Base-by-base conservation (phyloP, 108 stramenopile species). In the Skeletonema tropicum region DNA sequence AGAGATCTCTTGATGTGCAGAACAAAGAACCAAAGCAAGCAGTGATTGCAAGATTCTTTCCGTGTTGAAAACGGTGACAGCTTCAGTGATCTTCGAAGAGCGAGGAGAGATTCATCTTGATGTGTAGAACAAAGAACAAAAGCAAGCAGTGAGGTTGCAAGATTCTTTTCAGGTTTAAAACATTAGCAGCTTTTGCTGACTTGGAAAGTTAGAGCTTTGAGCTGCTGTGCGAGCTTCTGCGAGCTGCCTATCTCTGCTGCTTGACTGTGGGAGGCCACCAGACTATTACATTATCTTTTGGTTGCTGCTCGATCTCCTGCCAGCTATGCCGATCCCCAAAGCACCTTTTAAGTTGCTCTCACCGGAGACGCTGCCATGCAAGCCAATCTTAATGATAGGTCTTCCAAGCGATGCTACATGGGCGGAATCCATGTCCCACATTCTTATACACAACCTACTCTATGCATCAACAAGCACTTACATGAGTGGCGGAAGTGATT, bases 401-500 rank as follows among this genome's bases (percentile, higher is more conserved):
- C 66, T 67, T 7, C 66, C 42, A 48, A 67, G 29, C 46, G 14
- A 29, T 9, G 48, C 12, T n/a, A 25, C 26, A 9, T 48, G 46
- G 66, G 48, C 29, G 17, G 46, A 67, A 14, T 31, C 45, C 6
- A 48, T 67, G 48, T 67, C 66, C 2, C 36, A 67, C 33, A 55
- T 67, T n/a, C 66, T 67, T n/a, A 67, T 49, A 19, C 66, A 67
- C 26, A n/a, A 52, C 25, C 49, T 67, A 11, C 31, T 67, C 5
- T 67, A 67, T 32, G 19, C 66, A 48, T 49, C 46, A 29, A 67
- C 66, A n/a, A 67, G 66, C 49, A 67, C 66, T 2, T 67, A 52
- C 26, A 67, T 67, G 45, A n/a, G 14, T 65, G 39, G 26, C 26
- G 39, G 26, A 42, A 42, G 29, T 52, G 25, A 48, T 13, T 48